Base-by-base conservation (phyloP, 768 basidiomycete genomes). In the Lactarius sanguifluus region DNA sequence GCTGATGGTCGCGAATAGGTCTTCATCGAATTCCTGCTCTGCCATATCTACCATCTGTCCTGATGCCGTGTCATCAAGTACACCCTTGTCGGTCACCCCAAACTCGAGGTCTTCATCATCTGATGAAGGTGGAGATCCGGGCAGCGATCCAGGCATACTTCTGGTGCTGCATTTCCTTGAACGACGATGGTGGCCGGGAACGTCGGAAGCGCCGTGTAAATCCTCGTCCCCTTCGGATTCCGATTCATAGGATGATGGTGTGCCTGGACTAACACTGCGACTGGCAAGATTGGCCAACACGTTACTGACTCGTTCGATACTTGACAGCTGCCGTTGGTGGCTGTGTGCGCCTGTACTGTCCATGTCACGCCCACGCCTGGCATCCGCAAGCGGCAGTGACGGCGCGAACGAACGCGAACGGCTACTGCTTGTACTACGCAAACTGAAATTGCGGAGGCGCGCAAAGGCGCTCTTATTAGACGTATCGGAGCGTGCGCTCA, bases 401-500 rank as follows among this genome's bases (percentile, higher is more conserved):
- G 79, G 75, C 59, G 73, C 75, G 52, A 67, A 73, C 43, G 55
- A 67, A 38, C 65, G 78, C 70, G 63, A 68, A 64, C 61, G 66
- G 30, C 72, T 70, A 3, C 79, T 63, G 67, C 80, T 81, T 61
- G 81, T 75, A 66, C 79, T 76, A 15, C 86, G n/a, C n/a, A 92
- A 81, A 75, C 89, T 88, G 79, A 92, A 86, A 75, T 93, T 86
- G 65, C 92, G 78, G 30, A 97, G 75, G 9, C 92, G 85, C 9
- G 89, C 85, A 15, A 93, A 79, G 0, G 92, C 80, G 71, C 86
- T 89, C 70, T 85, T 85, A 67, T 86, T 84, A 1, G 91, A 92
- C 5, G 86, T 86, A 72, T 98, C 96, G 1, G 96, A 98, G 2
- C 93, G 87, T 3, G 96, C 97, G 64, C 94, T 96, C 41, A 99